Base-by-base conservation (phyloP, 768 basidiomycete species). In the Omphalotus guepiniiformis region DNA sequence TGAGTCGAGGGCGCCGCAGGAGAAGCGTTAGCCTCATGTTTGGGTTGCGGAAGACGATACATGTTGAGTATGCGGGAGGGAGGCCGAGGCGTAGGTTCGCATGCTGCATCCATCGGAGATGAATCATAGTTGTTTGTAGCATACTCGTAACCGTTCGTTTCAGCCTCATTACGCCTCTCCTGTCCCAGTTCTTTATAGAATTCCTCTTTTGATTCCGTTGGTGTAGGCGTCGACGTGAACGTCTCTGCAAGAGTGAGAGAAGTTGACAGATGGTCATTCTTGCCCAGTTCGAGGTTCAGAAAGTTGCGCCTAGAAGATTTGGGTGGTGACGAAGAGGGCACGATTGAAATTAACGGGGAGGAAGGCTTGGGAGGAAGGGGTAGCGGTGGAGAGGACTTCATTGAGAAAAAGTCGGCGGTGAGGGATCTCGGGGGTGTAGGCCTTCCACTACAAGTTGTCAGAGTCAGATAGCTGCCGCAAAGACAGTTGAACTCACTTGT, bases 331-430 rank as follows among this genome's bases (percentile, higher is more conserved):
- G n/a, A n/a, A n/a, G n/a, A n/a, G n/a, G n/a, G n/a, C n/a, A n/a
- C n/a, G n/a, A 49, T 54, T 50, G 22, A 47, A 42, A 51, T 52
- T 56, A 41, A 48, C 15, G 7, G 59, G 54, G 25, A 42, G 6
- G n/a, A n/a, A n/a, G 54, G 48, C 21, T 54, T 64, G 0, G 62
- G 60, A 3, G 61, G 23, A 9, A 54, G 45, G 19, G 56, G 55
- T 35, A 61, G 63, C 5, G 67, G 65, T 12, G 69, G 25, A 7
- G 42, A 38, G 16, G 34, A 25, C 39, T 15, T 13, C 34, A 34
- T 39, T 19, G 52, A 23, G 19, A 49, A 49, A 25, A 49, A 49
- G 22, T 41, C 48, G 26, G 41, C 40, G 5, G 48, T 49, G 12
- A 49, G 35, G 18, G 48, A 49, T 43, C 38, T 42, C 8, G 46